A percentile compares a stretch with the other conserved stretches of the same genome.
Evolutionary conservation across 805 yeast genomes (phyloP).

Genomic region (Zygosaccharomyces lentus): DNA sequence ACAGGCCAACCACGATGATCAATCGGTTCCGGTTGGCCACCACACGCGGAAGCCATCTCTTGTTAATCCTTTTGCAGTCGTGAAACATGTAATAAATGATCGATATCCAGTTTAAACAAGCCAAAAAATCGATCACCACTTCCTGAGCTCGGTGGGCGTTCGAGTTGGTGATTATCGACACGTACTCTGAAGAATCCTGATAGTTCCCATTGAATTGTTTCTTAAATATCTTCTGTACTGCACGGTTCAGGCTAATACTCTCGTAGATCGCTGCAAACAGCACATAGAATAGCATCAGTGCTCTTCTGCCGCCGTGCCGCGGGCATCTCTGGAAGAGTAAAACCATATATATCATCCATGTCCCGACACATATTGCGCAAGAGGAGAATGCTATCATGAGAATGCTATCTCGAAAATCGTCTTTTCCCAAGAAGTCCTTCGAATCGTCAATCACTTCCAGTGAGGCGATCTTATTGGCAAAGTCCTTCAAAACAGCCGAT

Average conservation of each 20-base stretch:
- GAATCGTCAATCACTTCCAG: constrained; percentile 9
- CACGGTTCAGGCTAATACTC: constrained; percentile 46
- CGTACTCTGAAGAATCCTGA: constrained; percentile 47
- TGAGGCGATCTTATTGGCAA: constrained; percentile 6
- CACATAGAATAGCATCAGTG: constrained; percentile 54
- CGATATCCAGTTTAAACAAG: constrained; percentile 29
- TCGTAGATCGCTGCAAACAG: constrained; percentile 50
- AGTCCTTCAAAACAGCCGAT: constrained; percentile 5
- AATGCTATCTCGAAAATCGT: constrained; percentile 38
- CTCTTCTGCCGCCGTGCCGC: constrained; percentile 48
- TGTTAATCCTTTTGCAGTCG: constrained; percentile 11
- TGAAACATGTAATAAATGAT: constrained; percentile 29
- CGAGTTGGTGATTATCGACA: constrained; percentile 15
- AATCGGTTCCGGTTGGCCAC: constrained; percentile 20
- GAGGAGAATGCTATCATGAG: constrained; percentile 47
- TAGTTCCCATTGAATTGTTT: constrained; percentile 49
- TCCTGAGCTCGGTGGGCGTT: constrained; percentile 16
- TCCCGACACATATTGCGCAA: constrained; percentile 52
- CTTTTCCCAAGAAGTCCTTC: constrained; percentile 23
- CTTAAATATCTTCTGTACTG: constrained; percentile 42
- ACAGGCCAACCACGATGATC: constrained; percentile 16
- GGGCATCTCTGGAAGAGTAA: constrained; percentile 47
- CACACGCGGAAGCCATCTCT: constrained; percentile 18
- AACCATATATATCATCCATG: constrained; percentile 67
- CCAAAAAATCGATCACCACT: constrained; percentile 16